Evolutionary conservation across 2,329 filamentous ascomycete species (phyloP).

Genomic region (Hirsutella thompsonii): DNA sequence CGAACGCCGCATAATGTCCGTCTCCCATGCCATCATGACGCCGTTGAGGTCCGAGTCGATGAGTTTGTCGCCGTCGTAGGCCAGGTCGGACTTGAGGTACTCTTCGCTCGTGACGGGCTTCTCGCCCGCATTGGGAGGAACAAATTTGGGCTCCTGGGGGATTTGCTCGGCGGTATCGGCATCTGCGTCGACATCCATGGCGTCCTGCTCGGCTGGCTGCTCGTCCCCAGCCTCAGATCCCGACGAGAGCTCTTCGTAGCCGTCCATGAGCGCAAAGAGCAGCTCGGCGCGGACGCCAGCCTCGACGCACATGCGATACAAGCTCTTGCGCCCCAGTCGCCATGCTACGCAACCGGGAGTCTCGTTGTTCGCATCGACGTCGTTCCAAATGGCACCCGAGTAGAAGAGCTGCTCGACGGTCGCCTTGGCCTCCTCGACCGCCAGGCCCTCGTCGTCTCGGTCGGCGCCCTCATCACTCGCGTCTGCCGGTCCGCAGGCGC

Average conservation of each 20-base stretch:
- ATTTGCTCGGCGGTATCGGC: slow-evolving; percentile 1
- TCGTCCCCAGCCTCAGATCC: slow-evolving; percentile 36
- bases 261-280: slow-evolving; percentile 68
- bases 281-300: slow-evolving; percentile 86
- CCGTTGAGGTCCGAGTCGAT: slow-evolving; percentile 67
- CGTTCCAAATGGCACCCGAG: slow-evolving; percentile 94
- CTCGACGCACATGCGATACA: slow-evolving; percentile 78
- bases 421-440: slow-evolving; percentile 47
- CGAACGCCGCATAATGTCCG: slow-evolving; percentile 69
- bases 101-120: slow-evolving; percentile 47
- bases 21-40: slow-evolving; percentile 93
- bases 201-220: slow-evolving; percentile 5
- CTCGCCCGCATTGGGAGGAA: slow-evolving; percentile 22
- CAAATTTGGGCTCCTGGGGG: slow-evolving; percentile 12
- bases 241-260: slow-evolving; percentile 61
- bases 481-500: slow-evolving; percentile 45
- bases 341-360: slow-evolving; percentile 82
- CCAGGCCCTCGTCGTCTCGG: slow-evolving; percentile 20
- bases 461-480: slow-evolving; percentile 13
- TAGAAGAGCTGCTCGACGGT: slow-evolving; percentile 67
- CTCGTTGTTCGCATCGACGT: slow-evolving; percentile 74
- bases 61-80: slow-evolving; percentile 52
- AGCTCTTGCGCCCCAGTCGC: slow-evolving; percentile 49
- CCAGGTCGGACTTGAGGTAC: slow-evolving; percentile 56
- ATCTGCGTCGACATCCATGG: slow-evolving; percentile 7